A percentile compares a stretch with the other conserved stretches of the same genome.
These are phyloP conservation scores for Talaromyces atroroseus DNA, from an alignment of 2,329 filamentous ascomycete genomes.

Conservation along the genomic window DNA sequence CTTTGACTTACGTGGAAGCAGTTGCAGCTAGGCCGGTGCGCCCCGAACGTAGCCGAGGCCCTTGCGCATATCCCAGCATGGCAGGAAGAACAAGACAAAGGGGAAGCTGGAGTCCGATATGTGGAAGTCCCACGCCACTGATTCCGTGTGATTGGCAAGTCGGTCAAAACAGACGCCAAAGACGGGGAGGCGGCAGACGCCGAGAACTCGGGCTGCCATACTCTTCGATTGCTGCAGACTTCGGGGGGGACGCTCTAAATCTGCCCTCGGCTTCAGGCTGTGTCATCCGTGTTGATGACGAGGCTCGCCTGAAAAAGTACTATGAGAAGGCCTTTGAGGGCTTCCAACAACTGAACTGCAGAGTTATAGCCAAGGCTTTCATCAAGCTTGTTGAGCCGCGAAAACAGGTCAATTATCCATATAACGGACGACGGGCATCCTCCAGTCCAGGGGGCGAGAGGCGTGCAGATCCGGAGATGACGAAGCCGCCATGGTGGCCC, in stretches of 20 bases:
- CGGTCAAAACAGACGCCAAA: conserved; percentile 15
- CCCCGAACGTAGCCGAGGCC: conserved; percentile 4
- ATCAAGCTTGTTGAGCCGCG: conserved; percentile 40
- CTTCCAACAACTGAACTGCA: conserved; percentile 40
- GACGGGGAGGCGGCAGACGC: conserved; percentile 7
- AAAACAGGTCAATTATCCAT: conserved; percentile 42
- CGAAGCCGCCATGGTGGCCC: conserved; percentile 38
- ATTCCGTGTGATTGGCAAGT: conserved; percentile 16
- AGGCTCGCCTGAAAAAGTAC: conserved; percentile 24
- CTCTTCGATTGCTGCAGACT: conserved; percentile 26
- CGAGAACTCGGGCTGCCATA: conserved; percentile 4
- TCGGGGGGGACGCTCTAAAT: conserved; percentile 27
- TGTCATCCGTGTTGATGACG: conserved; percentile 22
- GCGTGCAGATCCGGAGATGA: conserved; percentile 33
- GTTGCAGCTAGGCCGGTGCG: background rate
- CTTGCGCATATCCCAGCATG: conserved; percentile 4
- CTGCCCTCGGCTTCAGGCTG: conserved; percentile 24
- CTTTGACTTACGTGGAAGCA: background rate
- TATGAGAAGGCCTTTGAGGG: conserved; percentile 35
- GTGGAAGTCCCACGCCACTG: background rate
- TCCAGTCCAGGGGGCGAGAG: conserved; percentile 19
- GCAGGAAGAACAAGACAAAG: conserved; percentile 12
- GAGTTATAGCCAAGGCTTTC: conserved; percentile 38
- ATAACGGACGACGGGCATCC: conserved; percentile 34
- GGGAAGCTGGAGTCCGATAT: conserved; percentile 20